Percentiles rank a stretch among this genome's conserved stretches.
phyloP scores from a whole-genome alignment of 23 red algal genomes.

The Gracilariopsis chorda region DNA sequence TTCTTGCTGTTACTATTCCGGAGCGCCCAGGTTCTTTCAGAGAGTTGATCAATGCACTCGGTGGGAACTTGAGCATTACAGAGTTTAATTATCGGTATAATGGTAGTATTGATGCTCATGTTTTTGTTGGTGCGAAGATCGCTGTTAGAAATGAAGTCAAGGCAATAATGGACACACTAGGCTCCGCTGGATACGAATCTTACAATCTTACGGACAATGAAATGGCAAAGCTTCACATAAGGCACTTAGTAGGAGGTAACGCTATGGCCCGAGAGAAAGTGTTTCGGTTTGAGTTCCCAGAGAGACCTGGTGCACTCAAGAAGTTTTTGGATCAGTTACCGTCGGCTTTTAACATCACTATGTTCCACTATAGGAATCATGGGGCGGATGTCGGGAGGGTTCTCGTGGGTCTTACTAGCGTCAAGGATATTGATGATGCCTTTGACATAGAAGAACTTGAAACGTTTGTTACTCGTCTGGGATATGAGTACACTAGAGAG shows the following conservation, averaged over 20 bases:
- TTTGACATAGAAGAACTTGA: slow-evolving; percentile 10
- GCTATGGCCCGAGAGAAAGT: slow-evolving; percentile 64
- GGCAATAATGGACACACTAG: slow-evolving; percentile 36
- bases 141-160: slow-evolving; percentile 34
- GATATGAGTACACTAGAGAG: slow-evolving; percentile 45
- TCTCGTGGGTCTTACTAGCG: slow-evolving; percentile 75
- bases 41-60: slow-evolving; percentile 74
- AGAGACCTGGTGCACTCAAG: slow-evolving; percentile 84
- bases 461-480: slow-evolving; percentile 58
- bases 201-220: slow-evolving; percentile 91
- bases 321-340: slow-evolving; percentile 74
- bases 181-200: slow-evolving; percentile 24
- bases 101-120: slow-evolving; percentile 67
- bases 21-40: slow-evolving; percentile 85
- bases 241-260: slow-evolving; percentile 88
- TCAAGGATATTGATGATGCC: not conserved
- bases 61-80: slow-evolving; percentile 73
- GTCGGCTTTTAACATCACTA: slow-evolving; percentile 75
- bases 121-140: slow-evolving; percentile 87
- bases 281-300: slow-evolving; percentile 96
- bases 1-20: slow-evolving; percentile 96
- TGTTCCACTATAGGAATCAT: slow-evolving; percentile 99
- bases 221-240: slow-evolving; percentile 95
- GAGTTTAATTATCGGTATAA: slow-evolving; percentile 97
- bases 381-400: slow-evolving; percentile 93